Conservation (phyloP, 73 alveolate genomes). For the Effrenium voratum region DNA sequence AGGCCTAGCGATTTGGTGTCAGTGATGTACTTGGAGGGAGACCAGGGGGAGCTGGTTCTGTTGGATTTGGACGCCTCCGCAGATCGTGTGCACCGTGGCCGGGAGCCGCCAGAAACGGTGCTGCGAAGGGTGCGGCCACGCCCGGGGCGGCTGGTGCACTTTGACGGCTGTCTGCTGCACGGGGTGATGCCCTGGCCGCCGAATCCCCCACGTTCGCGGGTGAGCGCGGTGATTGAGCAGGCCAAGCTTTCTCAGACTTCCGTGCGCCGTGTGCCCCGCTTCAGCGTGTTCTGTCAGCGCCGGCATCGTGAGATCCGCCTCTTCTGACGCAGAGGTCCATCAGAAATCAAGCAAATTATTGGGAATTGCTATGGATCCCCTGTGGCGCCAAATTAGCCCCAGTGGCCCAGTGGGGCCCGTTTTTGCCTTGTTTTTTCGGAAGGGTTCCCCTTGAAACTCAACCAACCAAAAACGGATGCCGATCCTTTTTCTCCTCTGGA, state of each 20-base stretch:
- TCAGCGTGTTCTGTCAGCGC: slow-evolving; percentile 18
- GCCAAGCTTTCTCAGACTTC: neutral
- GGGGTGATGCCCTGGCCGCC: slow-evolving; percentile 22
- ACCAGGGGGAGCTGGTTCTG: slow-evolving; percentile 50
- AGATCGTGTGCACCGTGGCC: slow-evolving; percentile 27
- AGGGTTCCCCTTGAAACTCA: too few species aligned
- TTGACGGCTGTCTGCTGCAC: slow-evolving; percentile 64
- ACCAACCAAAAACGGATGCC: too few species aligned
- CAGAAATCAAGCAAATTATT: too few species aligned
- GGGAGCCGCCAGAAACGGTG: slow-evolving; percentile 27
- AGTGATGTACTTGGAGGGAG: slow-evolving; percentile 18
- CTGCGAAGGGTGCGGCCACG: neutral
- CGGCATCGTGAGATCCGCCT: slow-evolving; percentile 3
- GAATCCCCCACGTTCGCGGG: neutral
- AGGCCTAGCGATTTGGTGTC: slow-evolving; percentile 64
- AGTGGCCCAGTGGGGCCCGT: too few species aligned
- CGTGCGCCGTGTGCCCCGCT: slow-evolving; percentile 10
- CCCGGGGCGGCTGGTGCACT: slow-evolving; percentile 49
- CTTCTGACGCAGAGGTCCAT: too few species aligned
- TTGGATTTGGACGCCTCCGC: slow-evolving; percentile 10
- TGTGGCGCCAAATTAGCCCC: too few species aligned
- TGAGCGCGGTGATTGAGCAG: neutral
- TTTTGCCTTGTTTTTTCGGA: too few species aligned
- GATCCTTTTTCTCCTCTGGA: too few species aligned
- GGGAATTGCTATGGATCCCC: too few species aligned